phyloP scores from a whole-genome alignment of 805 yeast species.

The Debaryomyces maramus region DNA sequence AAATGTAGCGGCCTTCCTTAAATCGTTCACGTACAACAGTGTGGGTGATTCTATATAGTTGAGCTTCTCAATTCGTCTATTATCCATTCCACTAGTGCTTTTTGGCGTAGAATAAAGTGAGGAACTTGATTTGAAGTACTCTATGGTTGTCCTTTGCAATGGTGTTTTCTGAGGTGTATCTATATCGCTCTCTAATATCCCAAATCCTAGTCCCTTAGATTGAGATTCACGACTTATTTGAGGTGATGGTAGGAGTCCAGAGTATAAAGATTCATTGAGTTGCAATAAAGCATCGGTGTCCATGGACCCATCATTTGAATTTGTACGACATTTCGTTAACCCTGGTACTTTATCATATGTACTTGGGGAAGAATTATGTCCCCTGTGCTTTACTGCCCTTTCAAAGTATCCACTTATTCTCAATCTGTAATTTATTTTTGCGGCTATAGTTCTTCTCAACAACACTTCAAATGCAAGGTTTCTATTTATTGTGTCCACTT shows the following conservation, averaged over 20 bases:
- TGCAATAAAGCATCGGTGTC: conserved; percentile 31
- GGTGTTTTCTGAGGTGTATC: background rate
- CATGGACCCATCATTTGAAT: conserved; percentile 20
- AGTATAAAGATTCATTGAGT: conserved; percentile 29
- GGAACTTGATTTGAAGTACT: background rate
- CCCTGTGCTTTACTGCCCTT: too few relatives aligned
- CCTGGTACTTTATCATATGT: conserved; percentile 9
- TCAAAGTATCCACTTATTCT: conserved; percentile 11
- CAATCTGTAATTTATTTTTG: conserved; percentile 39
- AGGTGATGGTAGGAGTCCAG: conserved; percentile 40
- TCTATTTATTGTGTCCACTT: conserved; percentile 29
- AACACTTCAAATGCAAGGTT: conserved; percentile 36
- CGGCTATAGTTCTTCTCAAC: conserved; percentile 42
- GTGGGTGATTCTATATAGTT: background rate
- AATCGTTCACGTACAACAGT: conserved; percentile 16
- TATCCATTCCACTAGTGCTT: background rate
- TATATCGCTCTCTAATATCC: background rate
- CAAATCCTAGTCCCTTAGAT: too few relatives aligned
- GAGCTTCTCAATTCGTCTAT: background rate
- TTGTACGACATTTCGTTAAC: conserved; percentile 20
- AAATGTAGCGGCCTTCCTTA: conserved; percentile 16
- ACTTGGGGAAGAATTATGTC: conserved; percentile 1
- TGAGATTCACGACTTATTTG: conserved; percentile 29
- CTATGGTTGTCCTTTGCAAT: background rate
- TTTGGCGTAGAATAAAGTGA: conserved; percentile 5